Evolutionary conservation across 2,329 filamentous ascomycete species (phyloP), one percentile per base, ranked within the genome.

Genomic region (Rhynchosporium secalis): DNA sequence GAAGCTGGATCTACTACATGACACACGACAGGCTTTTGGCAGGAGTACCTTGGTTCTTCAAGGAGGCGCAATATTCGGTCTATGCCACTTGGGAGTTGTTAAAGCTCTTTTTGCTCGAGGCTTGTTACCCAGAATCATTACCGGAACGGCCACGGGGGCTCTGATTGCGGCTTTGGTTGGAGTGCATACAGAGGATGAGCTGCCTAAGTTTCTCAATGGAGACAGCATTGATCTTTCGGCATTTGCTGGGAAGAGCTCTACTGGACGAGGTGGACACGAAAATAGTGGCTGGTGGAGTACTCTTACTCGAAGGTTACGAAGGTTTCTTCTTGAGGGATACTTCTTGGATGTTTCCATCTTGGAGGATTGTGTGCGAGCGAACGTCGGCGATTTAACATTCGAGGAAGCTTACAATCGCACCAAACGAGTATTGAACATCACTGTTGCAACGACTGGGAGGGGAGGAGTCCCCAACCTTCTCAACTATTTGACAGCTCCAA

Each of bases 401-500:
- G 91, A 96, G 75, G 94, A 97, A 77, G 94, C 94, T 0, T 96
- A 93, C 72, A 84, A 87, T 57, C 86, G 86, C 65, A 96, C 92
- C 45, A 95, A 95, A 72, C 82, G 92, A 56, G 87, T 96, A 3
- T 79, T 98, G 69, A 97, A 97, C 73, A 97, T 98, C 67, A 96
- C 92, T 0, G 88, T 97, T 28, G 90, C 90, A 0, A 91, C 89
- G 1, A 86, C 86, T 28, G 86, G 85, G 5, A 85, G 87, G 65
- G 87, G 86, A 13, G 91, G 91, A 40, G 86, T 94, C 1, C 93
- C 93, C 1, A 92, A 89, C 52, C 78, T 97, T 38, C 83, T 98
- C 40, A 98, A 97, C 75, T 95, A 97, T 73, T 81, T 97, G 56
- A 97, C 93, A 1, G 91, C 94, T 2, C 94, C 94, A 3, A 94